Evolutionary conservation across 352 stramenopile genomes (phyloP), one percentile per base, ranked within the genome.

Genomic region (Pythium rhizo-oryzae): DNA sequence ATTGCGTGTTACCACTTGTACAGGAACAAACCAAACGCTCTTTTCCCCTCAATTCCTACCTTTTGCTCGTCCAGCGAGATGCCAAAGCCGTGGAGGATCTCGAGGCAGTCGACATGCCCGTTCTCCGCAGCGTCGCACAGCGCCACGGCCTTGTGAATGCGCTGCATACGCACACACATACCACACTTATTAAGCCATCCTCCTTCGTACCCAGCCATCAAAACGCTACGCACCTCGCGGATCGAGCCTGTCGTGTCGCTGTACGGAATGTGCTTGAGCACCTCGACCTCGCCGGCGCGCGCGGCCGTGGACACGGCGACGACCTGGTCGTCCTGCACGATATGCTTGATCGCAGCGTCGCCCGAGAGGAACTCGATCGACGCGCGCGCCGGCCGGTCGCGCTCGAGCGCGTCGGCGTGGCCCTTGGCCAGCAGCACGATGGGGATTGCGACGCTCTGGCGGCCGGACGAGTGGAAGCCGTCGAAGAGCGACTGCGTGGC

Each of bases 61-160:
- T 94, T 96, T 77, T 93, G 85, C 33, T 91, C 87, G 50, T 96
- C 84, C 18, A 94, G 72, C 13, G 84, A 93, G 24, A 96, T 82
- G 9, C 87, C 87, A 70, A 93, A 80, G 21, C 81, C 80, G 58
- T 96, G 85, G 18, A 96, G 75, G 33, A 93, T 77, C 46, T 96
- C 87, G 43, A 96, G 78, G 58, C 85, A 93, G 51, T 96, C 87
- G 37, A 96, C 85, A 63, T 94, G 85, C 39, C 82, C 83, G 54
- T 93, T 82, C 55, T 96, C 87, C 6, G 85, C 85, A 8, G 87
- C 87, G 59, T 96, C 87, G 69, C 87, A 96, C 33, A 96, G 62
- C 30, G 87, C 76, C 47, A 93, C 82, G 15, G 87, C 84, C 55
- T 93, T 91, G 4, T 83, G 80, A 28, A 94, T 90, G 37, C 80